Evolutionary conservation across 768 basidiomycete species (phyloP), one percentile per base, ranked within the genome.

Genomic region (Favolaschia claudopus): DNA sequence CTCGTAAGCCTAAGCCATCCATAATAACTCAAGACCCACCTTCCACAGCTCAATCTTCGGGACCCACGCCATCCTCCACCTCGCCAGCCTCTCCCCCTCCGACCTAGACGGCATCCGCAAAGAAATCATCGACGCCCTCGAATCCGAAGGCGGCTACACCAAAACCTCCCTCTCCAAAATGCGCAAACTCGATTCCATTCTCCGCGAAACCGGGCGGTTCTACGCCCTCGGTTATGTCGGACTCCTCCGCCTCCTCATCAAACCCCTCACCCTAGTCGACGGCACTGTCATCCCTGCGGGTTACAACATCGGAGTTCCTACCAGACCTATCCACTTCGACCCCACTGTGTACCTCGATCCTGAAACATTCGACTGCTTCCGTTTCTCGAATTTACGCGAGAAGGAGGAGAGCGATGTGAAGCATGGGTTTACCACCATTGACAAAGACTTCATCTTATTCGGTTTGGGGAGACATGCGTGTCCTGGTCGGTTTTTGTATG

Each of bases 21-120:
- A 0, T 13, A 13, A 14, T 32, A 32, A 25, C 8, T 10, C 40
- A 13, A 8, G 3, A 43, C 22, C 36, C 19, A 28, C 19, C n/a
- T 29, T 19, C 19, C 8, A 24, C 33, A 65, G 64, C 20, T 50
- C 34, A 12, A 64, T 67, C 33, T 67, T 62, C 28, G 34, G 55
- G 27, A 55, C 65, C n/a, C 65, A 67, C 40, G 46, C 63, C 9
- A 59, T 67, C 13, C 65, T 67, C 39, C 60, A 67, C 24, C 17
- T 64, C 19, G 54, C 65, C 12, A 55, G 59, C 13, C 50, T 67
- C 44, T 38, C 63, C 1, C 19, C 63, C 0, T 46, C 47, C 5
- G 33, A 67, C 10, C 42, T 64, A 22, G 51, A 54, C 10, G 37
- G 28, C 19, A 56, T 65, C 19, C 59, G 66, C n/a, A 28, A 42